A percentile compares a stretch with the other conserved stretches of the same genome.
Conservation (phyloP, 192 early-diverging fungal genomes). For the Umbelopsis sp. region DNA sequence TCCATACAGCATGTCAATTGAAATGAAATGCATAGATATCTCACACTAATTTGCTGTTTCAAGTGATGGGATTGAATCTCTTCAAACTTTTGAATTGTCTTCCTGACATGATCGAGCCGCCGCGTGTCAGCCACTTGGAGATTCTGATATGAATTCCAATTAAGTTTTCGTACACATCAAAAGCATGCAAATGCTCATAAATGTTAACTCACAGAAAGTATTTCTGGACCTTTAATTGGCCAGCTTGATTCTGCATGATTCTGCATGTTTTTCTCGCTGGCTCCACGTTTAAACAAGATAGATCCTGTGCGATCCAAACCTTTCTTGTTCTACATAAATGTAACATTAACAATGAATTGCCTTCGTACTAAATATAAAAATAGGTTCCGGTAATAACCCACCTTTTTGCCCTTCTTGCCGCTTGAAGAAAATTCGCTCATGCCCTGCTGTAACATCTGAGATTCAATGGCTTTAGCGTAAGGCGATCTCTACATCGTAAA, state of each 20-base stretch:
- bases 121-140: conserved; percentile 3
- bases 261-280: neutral
- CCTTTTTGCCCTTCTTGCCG: conserved; percentile 15
- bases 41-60: conserved; percentile 1
- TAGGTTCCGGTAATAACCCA: neutral
- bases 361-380: neutral
- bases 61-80: conserved; percentile 18
- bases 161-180: neutral
- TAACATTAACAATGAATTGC: neutral
- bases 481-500: neutral
- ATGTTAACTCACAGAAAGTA: neutral
- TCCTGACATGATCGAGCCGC: conserved; percentile 1
- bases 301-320: neutral
- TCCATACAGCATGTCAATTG: neutral
- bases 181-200: neutral
- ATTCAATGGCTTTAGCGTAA: neutral
- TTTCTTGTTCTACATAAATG: neutral
- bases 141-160: neutral
- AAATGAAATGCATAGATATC: neutral
- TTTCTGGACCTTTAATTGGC: neutral
- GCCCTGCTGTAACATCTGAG: conserved; percentile 6
- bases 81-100: conserved; percentile 17
- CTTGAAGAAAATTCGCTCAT: conserved; percentile 9
- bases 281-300: conserved; percentile 13
- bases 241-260: neutral